Evolutionary conservation across 768 basidiomycete genomes (phyloP).

Genomic region (Leccinum incarnatum): DNA sequence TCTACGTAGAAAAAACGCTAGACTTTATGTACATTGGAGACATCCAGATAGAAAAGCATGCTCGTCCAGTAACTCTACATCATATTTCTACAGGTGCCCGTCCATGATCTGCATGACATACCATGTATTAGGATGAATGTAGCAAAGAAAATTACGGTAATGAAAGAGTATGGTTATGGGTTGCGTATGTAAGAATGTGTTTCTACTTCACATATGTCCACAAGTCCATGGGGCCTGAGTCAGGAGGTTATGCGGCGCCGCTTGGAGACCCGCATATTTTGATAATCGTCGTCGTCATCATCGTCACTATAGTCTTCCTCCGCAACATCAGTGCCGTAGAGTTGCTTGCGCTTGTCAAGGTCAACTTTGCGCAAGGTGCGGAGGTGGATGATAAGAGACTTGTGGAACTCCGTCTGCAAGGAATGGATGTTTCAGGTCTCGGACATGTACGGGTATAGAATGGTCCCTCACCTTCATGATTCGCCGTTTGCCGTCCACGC

Average conservation of each 20-base stretch:
- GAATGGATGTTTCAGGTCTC: slow-evolving; percentile 1
- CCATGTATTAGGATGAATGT: slow-evolving; percentile 28
- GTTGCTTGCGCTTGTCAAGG: slow-evolving; percentile 44
- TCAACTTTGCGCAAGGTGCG: slow-evolving; percentile 62
- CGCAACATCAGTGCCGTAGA: slow-evolving; percentile 40
- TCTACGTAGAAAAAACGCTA: not conserved
- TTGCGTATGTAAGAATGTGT: slow-evolving; percentile 24
- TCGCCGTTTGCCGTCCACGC: slow-evolving; percentile 47
- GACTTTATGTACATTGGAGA: not conserved
- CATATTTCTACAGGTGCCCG: not conserved
- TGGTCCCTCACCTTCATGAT: slow-evolving; percentile 51
- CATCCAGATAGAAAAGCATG: not conserved
- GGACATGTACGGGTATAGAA: not conserved
- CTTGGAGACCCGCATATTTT: slow-evolving; percentile 29
- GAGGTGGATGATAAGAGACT: slow-evolving; percentile 54
- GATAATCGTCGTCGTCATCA: slow-evolving; percentile 34
- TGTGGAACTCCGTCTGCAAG: slow-evolving; percentile 65
- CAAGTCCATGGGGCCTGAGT: slow-evolving; percentile 17
- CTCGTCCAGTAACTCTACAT: not conserved
- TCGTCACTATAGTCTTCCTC: slow-evolving; percentile 38
- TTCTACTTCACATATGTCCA: slow-evolving; percentile 17
- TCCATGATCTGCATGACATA: slow-evolving; percentile 21
- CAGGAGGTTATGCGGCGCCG: slow-evolving; percentile 29
- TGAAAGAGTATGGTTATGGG: slow-evolving; percentile 27
- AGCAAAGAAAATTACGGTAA: slow-evolving; percentile 27